phyloP scores from a whole-genome alignment of 2,329 filamentous ascomycete genomes.

The Hymenoscyphus occultus region DNA sequence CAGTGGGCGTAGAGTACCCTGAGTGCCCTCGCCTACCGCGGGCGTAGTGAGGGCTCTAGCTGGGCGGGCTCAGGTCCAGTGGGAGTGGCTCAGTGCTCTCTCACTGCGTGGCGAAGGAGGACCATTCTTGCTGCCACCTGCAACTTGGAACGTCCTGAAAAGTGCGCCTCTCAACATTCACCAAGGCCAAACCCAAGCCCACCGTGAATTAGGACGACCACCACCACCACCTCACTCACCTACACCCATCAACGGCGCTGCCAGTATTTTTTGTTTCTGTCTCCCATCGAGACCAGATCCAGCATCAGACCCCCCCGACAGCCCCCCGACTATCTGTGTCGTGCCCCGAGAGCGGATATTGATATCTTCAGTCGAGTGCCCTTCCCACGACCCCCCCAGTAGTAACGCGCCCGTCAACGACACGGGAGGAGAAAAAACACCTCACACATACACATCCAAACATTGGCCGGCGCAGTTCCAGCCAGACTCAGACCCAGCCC shows the following conservation, averaged over 20 bases:
- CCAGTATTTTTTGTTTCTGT: neutral
- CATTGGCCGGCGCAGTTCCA: slow-evolving; percentile 21
- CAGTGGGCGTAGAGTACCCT: no score
- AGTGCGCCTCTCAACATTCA: neutral
- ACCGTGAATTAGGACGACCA: neutral
- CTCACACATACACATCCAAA: slow-evolving; percentile 12
- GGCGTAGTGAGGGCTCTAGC: no score
- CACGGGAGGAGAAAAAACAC: slow-evolving; percentile 13
- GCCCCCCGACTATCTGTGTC: no score
- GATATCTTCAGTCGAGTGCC: neutral
- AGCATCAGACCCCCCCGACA: neutral
- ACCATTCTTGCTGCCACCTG: neutral
- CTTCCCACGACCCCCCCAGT: slow-evolving; percentile 9
- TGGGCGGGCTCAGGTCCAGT: neutral
- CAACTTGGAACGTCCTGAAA: slow-evolving; percentile 6
- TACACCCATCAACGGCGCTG: neutral
- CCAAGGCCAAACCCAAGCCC: neutral
- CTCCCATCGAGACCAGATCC: neutral
- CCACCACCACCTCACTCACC: neutral
- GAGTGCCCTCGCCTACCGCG: no score
- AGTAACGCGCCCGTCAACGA: slow-evolving; percentile 19
- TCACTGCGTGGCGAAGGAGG: slow-evolving; percentile 3
- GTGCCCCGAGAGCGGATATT: no score
- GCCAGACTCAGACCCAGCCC: slow-evolving; percentile 7
- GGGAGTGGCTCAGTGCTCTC: neutral